A percentile compares a stretch with the other conserved stretches of the same genome.
Conservation (phyloP, 495 filamentous ascomycete genomes). For the Xylaria scruposa region DNA sequence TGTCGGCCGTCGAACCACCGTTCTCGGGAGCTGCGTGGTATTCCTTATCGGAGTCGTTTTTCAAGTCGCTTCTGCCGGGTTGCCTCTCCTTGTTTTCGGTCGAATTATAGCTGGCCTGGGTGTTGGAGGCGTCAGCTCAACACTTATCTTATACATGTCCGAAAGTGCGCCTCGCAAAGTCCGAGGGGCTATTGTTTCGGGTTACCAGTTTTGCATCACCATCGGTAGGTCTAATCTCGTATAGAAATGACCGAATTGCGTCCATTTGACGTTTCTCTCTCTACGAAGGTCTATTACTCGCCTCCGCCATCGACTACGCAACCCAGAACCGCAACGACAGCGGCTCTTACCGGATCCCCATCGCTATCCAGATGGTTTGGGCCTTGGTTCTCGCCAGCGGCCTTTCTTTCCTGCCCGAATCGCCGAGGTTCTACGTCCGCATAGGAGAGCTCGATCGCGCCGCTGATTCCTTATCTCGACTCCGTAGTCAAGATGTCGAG, state of each 20-base stretch:
- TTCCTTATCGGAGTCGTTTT: constrained; percentile 70
- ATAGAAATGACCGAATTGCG: background rate
- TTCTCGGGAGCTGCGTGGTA: constrained; percentile 68
- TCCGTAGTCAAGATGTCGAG: constrained; percentile 70
- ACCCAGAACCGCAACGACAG: constrained; percentile 67
- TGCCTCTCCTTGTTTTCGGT: constrained; percentile 68
- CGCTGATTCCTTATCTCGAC: constrained; percentile 64
- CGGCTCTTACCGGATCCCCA: constrained; percentile 75
- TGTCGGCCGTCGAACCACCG: constrained; percentile 70
- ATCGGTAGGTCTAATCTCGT: constrained; percentile 53
- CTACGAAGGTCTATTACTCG: constrained; percentile 61
- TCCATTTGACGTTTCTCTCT: background rate
- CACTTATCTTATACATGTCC: constrained; percentile 80
- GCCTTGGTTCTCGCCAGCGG: constrained; percentile 68
- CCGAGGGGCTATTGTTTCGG: constrained; percentile 74
- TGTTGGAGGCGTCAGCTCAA: constrained; percentile 76
- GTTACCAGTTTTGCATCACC: constrained; percentile 81
- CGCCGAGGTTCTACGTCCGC: constrained; percentile 83
- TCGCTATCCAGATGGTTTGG: constrained; percentile 73
- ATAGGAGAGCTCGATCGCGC: constrained; percentile 69
- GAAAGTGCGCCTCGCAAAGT: constrained; percentile 72
- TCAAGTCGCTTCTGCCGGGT: constrained; percentile 52
- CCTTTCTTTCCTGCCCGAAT: constrained; percentile 72
- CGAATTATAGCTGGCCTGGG: constrained; percentile 76
- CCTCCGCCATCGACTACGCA: constrained; percentile 74